Evolutionary conservation across 495 filamentous ascomycete genomes (phyloP).

Genomic region (Penicillium cosmopolitanum): DNA sequence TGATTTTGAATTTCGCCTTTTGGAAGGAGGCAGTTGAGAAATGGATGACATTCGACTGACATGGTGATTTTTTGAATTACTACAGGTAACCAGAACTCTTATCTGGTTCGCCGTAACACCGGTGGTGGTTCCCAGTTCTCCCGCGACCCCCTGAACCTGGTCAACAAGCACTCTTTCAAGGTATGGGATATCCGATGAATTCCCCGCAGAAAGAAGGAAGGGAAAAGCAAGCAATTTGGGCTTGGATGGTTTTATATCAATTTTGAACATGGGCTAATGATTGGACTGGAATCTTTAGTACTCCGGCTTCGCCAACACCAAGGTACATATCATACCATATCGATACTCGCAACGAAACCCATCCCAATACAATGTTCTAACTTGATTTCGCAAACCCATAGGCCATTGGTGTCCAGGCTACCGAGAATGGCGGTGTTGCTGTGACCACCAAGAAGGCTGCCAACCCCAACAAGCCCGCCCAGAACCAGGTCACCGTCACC

Average conservation of each 20-base stretch:
- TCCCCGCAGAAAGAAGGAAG: background rate
- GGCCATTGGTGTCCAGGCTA: conserved; percentile 77
- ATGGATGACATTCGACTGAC: conserved; percentile 23
- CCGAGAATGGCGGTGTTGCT: conserved; percentile 70
- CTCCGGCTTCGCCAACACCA: conserved; percentile 87
- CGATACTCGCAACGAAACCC: background rate
- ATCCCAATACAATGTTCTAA: conserved; percentile 7
- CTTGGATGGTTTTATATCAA: background rate
- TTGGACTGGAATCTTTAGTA: conserved; percentile 54
- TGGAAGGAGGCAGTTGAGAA: background rate
- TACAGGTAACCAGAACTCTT: conserved; percentile 77
- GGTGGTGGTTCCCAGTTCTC: conserved; percentile 85
- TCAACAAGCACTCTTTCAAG: conserved; percentile 90
- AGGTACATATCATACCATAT: conserved; percentile 61
- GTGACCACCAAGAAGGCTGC: conserved; percentile 81
- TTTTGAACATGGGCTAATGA: background rate
- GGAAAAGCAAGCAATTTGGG: background rate
- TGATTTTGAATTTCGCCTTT: background rate
- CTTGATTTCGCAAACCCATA: conserved; percentile 38
- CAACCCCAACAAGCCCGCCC: conserved; percentile 68
- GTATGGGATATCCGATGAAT: conserved; percentile 47
- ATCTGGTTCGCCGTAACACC: conserved; percentile 83
- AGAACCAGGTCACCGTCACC: conserved; percentile 62
- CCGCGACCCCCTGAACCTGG: conserved; percentile 86
- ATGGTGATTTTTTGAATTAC: background rate